phyloP scores from a whole-genome alignment of 148 eudicot species.

The Cornus florida region DNA sequence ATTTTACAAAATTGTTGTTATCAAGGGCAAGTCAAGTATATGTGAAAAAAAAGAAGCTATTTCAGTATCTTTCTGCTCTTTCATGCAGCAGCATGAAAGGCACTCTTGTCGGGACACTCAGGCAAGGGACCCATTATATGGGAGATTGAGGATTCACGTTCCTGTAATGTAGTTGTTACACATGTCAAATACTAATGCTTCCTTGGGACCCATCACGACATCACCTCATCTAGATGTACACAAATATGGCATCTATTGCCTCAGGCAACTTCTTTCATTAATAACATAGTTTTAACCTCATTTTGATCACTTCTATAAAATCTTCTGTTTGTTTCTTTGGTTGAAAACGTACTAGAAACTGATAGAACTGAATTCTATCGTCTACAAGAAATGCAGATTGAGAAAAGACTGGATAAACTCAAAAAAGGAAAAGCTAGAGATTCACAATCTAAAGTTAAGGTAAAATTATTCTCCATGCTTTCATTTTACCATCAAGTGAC shows the following conservation, averaged over 20 bases:
- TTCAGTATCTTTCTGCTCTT: too few species aligned
- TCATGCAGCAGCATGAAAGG: too few species aligned
- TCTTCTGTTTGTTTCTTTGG: slow-evolving; percentile 9
- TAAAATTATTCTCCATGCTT: slow-evolving; percentile 24
- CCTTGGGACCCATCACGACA: background rate
- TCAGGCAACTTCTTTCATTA: background rate
- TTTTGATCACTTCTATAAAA: slow-evolving; percentile 5
- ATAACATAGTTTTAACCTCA: background rate
- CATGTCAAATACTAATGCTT: background rate
- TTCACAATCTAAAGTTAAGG: slow-evolving; percentile 87
- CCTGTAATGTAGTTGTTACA: background rate
- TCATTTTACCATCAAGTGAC: background rate
- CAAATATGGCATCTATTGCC: background rate
- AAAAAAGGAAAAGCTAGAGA: slow-evolving; percentile 82
- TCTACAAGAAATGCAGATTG: slow-evolving; percentile 79
- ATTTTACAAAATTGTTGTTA: too few species aligned
- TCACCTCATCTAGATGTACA: background rate
- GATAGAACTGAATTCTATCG: slow-evolving; percentile 31
- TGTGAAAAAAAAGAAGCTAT: too few species aligned
- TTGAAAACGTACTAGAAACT: slow-evolving; percentile 11
- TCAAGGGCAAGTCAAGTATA: too few species aligned
- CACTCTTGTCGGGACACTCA: too few species aligned
- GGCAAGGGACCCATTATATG: too few species aligned
- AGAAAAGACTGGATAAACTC: slow-evolving; percentile 90
- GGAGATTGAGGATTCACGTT: too few species aligned